Evolutionary conservation across 2,329 filamentous ascomycete genomes (phyloP), one percentile per base, ranked within the genome.

Genomic region (Aaosphaeria pasadenensis): DNA sequence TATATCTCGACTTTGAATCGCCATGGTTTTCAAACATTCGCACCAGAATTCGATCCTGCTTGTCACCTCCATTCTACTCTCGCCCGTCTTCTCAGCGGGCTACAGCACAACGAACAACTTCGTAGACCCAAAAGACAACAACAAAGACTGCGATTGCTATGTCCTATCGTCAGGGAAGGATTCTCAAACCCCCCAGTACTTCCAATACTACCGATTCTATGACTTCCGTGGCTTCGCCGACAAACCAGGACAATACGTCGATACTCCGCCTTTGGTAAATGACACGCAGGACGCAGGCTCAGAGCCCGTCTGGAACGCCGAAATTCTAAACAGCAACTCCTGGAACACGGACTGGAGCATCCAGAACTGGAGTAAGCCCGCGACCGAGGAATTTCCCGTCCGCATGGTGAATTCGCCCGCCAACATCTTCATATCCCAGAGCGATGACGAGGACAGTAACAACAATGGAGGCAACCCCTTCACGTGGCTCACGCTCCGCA

Each of bases 151-250:
- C 53, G 71, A 74, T 46, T 78, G 77, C 62, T 79, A 77, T 50
- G 65, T 73, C 6, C 68, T 78, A 30, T 69, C 71, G 1, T 73
- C 75, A 0, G 68, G 72, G 1, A 68, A 69, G 5, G 55, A 71
- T 3, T 59, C 60, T 6, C 47, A 59, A 7, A 57, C 57, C 1
- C 71, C 72, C 13, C 64, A 69, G 5, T 77, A 76, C 60, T 80
- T 80, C 55, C 70, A 75, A 42, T 71, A 78, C 60, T 74, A 79
- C 66, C 72, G 71, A 44, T 74, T 80, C 59, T 79, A 71, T 66
- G 77, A 79, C 60, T 79, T 79, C 53, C 74, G 77, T 29, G 63
- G 70, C 36, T 63, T 77, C 6, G 58, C 66, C 13, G 56, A 70
- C 43, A 30, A n/a, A 45, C 55, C 50, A 11, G 59, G 55, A 42